A percentile compares a stretch with the other conserved stretches of the same genome.
Conservation (phyloP, 129 eudicot genomes). For the Pittosporum tobira region DNA sequence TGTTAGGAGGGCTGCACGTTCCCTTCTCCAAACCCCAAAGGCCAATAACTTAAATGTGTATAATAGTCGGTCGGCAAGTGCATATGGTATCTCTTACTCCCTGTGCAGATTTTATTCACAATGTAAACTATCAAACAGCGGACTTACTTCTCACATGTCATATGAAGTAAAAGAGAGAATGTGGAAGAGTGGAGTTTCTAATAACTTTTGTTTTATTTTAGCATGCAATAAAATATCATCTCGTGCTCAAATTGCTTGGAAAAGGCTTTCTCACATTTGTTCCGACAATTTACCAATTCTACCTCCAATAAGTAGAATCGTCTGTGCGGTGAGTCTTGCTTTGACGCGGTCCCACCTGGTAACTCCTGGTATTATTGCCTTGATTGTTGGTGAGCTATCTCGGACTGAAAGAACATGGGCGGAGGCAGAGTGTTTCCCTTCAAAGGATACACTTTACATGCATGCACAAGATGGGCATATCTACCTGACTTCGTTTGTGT, state of each 20-base stretch:
- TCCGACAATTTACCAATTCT: slow-evolving; percentile 33
- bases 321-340: slow-evolving; percentile 73
- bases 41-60: slow-evolving; percentile 18
- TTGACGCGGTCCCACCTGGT: slow-evolving; percentile 68
- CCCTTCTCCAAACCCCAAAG: slow-evolving; percentile 33
- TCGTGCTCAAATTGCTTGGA: slow-evolving; percentile 65
- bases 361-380: slow-evolving; percentile 74
- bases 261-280: slow-evolving; percentile 40
- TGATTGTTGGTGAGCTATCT: slow-evolving; percentile 53
- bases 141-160: slow-evolving; percentile 20
- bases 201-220: slow-evolving; percentile 22
- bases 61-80: slow-evolving; percentile 20
- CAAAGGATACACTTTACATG: slow-evolving; percentile 42
- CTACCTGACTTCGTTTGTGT: slow-evolving; percentile 40
- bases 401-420: slow-evolving; percentile 36
- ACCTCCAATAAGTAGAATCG: slow-evolving; percentile 51
- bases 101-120: slow-evolving; percentile 37
- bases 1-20: slow-evolving; percentile 35
- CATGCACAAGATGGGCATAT: slow-evolving; percentile 76
- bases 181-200: slow-evolving; percentile 26
- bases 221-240: slow-evolving; percentile 37
- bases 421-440: slow-evolving; percentile 50
- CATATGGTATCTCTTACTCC: slow-evolving; percentile 24
- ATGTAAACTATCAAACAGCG: slow-evolving; percentile 20
- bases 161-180: slow-evolving; percentile 31